Evolutionary conservation across 192 early-diverging fungal species (phyloP).

Genomic region (Coemansia sp.): DNA sequence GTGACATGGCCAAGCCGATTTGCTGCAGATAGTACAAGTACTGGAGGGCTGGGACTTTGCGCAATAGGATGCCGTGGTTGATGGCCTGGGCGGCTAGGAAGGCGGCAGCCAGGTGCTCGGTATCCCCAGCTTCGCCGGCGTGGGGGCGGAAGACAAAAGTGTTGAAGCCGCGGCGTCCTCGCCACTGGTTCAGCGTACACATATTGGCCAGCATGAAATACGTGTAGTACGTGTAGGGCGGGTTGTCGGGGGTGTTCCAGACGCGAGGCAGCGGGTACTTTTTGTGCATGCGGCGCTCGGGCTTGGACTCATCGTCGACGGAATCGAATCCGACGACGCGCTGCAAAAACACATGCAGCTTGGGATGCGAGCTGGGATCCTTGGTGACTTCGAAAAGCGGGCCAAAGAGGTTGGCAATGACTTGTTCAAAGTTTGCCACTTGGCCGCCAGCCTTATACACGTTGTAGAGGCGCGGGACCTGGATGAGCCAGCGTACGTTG

Average conservation of each 20-base stretch:
- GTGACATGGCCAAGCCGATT: slow-evolving; percentile 96
- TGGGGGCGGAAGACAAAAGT: slow-evolving; percentile 95
- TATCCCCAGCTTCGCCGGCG: slow-evolving; percentile 93
- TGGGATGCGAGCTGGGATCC: slow-evolving; percentile 83
- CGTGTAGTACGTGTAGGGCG: slow-evolving; percentile 92
- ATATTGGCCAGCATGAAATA: slow-evolving; percentile 93
- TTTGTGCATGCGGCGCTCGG: slow-evolving; percentile 77
- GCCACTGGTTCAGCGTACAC: slow-evolving; percentile 77
- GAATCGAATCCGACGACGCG: slow-evolving; percentile 92
- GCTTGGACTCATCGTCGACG: slow-evolving; percentile 93
- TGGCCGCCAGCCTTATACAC: slow-evolving; percentile 71
- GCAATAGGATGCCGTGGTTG: slow-evolving; percentile 88
- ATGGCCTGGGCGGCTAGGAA: slow-evolving; percentile 88
- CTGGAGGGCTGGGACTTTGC: slow-evolving; percentile 93
- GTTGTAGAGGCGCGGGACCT: slow-evolving; percentile 89
- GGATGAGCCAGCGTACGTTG: slow-evolving; percentile 96
- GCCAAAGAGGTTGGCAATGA: slow-evolving; percentile 81
- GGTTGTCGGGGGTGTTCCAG: slow-evolving; percentile 68
- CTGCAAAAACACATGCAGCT: slow-evolving; percentile 91
- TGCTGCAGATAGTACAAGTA: slow-evolving; percentile 95
- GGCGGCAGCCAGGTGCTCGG: slow-evolving; percentile 87
- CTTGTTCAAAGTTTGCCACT: slow-evolving; percentile 73
- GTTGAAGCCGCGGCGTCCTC: slow-evolving; percentile 75
- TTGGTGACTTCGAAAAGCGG: slow-evolving; percentile 91
- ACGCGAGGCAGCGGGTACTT: slow-evolving; percentile 73